A percentile compares a stretch with the other conserved stretches of the same genome.
These are phyloP conservation scores for Melampsora abietis-canadensis DNA, from an alignment of 1,284 basidiomycete genomes.

Conservation along the genomic window DNA sequence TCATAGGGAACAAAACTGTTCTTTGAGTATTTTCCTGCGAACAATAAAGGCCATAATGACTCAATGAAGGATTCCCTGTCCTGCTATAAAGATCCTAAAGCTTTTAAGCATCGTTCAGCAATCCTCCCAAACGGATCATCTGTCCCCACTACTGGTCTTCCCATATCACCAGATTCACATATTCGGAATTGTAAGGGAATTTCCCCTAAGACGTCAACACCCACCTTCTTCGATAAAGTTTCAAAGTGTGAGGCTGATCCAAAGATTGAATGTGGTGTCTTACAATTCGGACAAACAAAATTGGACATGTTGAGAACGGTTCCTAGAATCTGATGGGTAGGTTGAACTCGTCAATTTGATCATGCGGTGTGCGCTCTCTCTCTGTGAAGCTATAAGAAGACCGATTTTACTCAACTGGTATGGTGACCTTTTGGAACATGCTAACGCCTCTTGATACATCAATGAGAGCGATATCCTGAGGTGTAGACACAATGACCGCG, in stretches of 20 bases:
- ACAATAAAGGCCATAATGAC: too few species aligned
- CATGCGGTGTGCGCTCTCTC: not conserved
- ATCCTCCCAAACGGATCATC: conserved; percentile 1
- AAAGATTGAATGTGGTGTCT: conserved; percentile 71
- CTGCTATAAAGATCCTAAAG: not conserved
- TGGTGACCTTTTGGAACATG: conserved; percentile 85
- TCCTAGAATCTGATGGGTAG: conserved; percentile 69
- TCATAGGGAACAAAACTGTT: too few species aligned
- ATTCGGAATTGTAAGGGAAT: conserved; percentile 77
- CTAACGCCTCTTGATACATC: conserved; percentile 89
- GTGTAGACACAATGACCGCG: conserved; percentile 87
- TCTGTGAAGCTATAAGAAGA: not conserved
- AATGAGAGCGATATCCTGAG: conserved; percentile 87
- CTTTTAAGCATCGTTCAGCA: conserved; percentile 3
- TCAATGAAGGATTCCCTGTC: too few species aligned
- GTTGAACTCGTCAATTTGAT: not conserved
- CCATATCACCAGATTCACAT: conserved; percentile 71
- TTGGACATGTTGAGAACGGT: conserved; percentile 86
- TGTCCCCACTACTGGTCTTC: conserved; percentile 57
- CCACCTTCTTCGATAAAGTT: conserved; percentile 63
- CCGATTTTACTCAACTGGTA: conserved; percentile 63
- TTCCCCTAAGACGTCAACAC: conserved; percentile 71
- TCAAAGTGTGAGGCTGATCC: conserved; percentile 69
- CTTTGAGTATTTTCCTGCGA: too few species aligned
- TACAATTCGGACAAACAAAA: conserved; percentile 77